Evolutionary conservation across 768 basidiomycete genomes (phyloP).

Genomic region (Tricholoma matsutake): DNA sequence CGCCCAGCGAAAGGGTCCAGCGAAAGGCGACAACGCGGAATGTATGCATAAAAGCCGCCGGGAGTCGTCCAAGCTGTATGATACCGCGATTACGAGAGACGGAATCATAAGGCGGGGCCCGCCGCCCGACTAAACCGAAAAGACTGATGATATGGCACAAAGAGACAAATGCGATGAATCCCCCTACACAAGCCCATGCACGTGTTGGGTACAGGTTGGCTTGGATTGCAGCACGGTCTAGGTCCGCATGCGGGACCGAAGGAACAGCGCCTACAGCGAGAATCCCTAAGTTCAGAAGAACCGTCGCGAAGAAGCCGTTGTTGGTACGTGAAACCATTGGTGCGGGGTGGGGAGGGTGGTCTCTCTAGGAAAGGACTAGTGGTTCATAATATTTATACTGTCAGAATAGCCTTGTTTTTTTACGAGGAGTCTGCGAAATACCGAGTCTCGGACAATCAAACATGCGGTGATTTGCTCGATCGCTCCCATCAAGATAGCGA

Average conservation of each 20-base stretch:
- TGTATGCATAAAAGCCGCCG: not conserved
- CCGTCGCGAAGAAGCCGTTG: not conserved
- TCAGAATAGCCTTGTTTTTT: not conserved
- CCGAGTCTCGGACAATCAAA: not conserved
- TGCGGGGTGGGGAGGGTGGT: not conserved
- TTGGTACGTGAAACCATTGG: not conserved
- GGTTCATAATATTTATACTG: not conserved
- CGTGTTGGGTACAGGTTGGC: not conserved
- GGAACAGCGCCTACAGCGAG: not conserved
- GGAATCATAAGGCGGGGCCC: not conserved
- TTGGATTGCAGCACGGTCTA: not conserved
- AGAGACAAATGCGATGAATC: not conserved
- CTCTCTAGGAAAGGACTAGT: not conserved
- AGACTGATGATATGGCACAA: not conserved
- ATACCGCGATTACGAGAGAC: not conserved
- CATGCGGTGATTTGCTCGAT: not conserved
- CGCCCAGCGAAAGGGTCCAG: slow-evolving; percentile 22
- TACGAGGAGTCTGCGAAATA: not conserved
- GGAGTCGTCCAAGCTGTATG: not conserved
- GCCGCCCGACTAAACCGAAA: not conserved
- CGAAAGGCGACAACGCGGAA: slow-evolving; percentile 13
- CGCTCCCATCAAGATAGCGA: not conserved
- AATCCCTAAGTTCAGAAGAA: not conserved
- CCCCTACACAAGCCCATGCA: not conserved
- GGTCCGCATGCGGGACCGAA: not conserved